Evolutionary conservation across 805 yeast species (phyloP).

Genomic region (Ogataea trehaloabstinens): DNA sequence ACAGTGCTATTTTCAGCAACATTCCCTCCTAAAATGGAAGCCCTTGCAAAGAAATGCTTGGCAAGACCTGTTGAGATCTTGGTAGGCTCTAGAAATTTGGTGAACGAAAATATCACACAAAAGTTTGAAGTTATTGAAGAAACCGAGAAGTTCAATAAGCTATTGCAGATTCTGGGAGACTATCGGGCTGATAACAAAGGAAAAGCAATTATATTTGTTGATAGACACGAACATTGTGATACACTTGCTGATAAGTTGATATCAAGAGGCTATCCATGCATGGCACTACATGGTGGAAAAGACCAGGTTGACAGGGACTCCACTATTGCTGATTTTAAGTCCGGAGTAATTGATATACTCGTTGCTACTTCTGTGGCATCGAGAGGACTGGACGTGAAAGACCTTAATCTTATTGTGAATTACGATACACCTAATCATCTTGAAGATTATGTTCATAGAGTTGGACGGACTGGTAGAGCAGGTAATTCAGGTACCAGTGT

Average conservation of each 20-base stretch:
- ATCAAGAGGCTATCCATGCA: conserved; percentile 53
- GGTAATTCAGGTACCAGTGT: conserved; percentile 70
- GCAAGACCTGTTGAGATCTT: conserved; percentile 68
- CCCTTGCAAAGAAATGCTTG: conserved; percentile 65
- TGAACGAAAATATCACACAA: conserved; percentile 79
- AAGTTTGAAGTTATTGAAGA: conserved; percentile 58
- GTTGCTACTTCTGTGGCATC: conserved; percentile 95
- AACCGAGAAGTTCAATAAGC: conserved; percentile 52
- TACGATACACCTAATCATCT: conserved; percentile 81
- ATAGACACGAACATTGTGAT: conserved; percentile 87
- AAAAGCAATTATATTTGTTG: conserved; percentile 79
- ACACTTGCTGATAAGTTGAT: conserved; percentile 52
- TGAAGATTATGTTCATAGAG: conserved; percentile 95
- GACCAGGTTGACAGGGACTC: conserved; percentile 79
- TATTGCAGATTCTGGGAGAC: conserved; percentile 56
- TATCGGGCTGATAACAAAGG: conserved; percentile 36
- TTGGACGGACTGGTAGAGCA: conserved; percentile 95
- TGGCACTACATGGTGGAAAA: conserved; percentile 88
- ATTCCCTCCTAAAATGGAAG: conserved; percentile 77
- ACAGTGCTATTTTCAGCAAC: conserved; percentile 94
- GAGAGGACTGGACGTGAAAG: conserved; percentile 91
- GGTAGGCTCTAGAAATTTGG: conserved; percentile 77
- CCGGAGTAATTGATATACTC: conserved; percentile 58
- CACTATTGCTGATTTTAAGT: conserved; percentile 68
- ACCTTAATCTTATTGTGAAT: conserved; percentile 75